These are phyloP conservation scores for Sclerotinia borealis DNA, from an alignment of 2,329 filamentous ascomycete genomes.

Conservation along the genomic window DNA sequence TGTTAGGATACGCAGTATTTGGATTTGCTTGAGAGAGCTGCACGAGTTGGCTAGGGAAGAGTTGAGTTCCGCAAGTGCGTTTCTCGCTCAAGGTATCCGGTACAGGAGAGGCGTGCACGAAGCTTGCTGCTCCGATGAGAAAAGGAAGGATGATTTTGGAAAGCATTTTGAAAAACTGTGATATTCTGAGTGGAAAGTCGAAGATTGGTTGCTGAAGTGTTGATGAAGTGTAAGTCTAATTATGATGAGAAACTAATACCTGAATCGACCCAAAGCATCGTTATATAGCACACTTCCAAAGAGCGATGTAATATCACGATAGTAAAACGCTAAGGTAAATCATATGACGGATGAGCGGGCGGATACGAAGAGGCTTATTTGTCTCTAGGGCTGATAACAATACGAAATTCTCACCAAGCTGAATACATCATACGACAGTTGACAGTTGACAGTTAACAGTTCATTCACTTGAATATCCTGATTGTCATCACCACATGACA, in stretches of 20 bases:
- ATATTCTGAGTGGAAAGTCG: not conserved
- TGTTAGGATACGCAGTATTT: not conserved
- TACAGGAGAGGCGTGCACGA: constrained; percentile 1
- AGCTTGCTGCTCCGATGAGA: not conserved
- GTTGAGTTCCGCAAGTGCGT: not conserved
- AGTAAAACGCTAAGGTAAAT: not conserved
- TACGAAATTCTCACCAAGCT: not conserved
- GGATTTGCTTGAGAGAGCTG: constrained; percentile 9
- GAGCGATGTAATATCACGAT: not conserved
- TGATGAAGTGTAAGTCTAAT: not conserved
- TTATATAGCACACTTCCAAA: not conserved
- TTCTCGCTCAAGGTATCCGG: not conserved
- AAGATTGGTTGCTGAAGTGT: not conserved
- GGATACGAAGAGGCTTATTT: constrained; percentile 2
- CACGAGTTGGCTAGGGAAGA: constrained; percentile 4
- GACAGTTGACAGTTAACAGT: too few relatives aligned
- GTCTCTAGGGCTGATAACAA: not conserved
- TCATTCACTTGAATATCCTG: not conserved
- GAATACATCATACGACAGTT: constrained; percentile 7
- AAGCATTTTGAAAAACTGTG: constrained; percentile 8
- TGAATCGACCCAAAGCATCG: not conserved
- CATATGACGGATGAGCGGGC: not conserved
- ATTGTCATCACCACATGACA: not conserved
- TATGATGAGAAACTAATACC: not conserved
- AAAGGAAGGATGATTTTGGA: not conserved